A percentile compares a stretch with the other conserved stretches of the same genome.
Evolutionary conservation across 768 basidiomycete species (phyloP).

Genomic region (Kwoniella sp.): DNA sequence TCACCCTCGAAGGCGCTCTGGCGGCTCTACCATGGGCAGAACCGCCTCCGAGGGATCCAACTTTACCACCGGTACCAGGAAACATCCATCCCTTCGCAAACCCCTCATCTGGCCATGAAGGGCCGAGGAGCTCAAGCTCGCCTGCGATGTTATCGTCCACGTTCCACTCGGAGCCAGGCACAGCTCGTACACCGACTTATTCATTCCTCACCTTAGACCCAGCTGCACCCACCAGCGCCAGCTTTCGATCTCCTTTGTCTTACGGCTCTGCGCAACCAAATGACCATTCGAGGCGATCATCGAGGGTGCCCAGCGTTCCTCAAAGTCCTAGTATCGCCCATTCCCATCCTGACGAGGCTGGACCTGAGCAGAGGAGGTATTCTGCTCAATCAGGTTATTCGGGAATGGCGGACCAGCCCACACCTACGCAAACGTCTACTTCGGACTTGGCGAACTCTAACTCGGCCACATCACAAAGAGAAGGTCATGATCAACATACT

Average conservation of each 20-base stretch:
- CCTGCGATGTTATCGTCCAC: not conserved
- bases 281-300: slow-evolving; percentile 8
- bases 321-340: not conserved
- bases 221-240: not conserved
- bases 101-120: too few relatives aligned
- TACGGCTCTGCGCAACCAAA: not conserved
- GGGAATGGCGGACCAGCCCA: slow-evolving; percentile 15
- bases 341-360: not conserved
- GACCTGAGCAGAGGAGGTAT: not conserved
- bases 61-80: not conserved
- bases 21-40: slow-evolving; percentile 31
- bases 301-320: slow-evolving; percentile 3
- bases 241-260: not conserved
- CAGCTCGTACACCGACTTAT: slow-evolving; percentile 17
- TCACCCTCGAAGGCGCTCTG: not conserved
- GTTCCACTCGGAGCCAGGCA: not conserved
- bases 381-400: slow-evolving; percentile 3
- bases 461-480: not conserved
- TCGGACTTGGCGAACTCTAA: not conserved
- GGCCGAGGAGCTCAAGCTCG: not conserved
- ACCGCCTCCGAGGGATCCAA: slow-evolving; percentile 25
- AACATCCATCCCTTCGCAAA: too few relatives aligned
- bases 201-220: slow-evolving; percentile 27
- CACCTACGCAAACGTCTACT: not conserved
- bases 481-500: not conserved